Evolutionary conservation across 176 grass and related monocot genomes (phyloP), one percentile per base, ranked within the genome.

Genomic region (Panicum miliaceum): DNA sequence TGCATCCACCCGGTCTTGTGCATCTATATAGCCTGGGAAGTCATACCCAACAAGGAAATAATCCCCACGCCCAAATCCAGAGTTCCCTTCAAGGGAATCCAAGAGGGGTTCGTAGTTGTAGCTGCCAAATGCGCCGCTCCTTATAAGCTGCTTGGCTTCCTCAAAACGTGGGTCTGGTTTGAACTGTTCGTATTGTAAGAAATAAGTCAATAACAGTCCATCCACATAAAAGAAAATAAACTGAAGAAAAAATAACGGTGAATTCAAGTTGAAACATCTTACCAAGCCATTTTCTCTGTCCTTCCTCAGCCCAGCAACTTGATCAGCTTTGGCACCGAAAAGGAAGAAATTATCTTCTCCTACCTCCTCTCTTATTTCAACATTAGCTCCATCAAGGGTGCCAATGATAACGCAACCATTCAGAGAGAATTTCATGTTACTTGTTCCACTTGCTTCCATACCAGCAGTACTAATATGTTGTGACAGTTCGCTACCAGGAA

Each of bases 31-130:
- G 84, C 93, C 84, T 85, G 97, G 86, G 78, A 99, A 99, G 90
- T 99, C 97, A 82, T 91, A 85, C 53, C 97, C 97, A 88, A 99
- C 97, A 61, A 99, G 93, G 74, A 99, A 99, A 91, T 99, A 99
- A 43, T 99, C 97, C 54, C 93, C 97, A 88, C 91, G 89, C 8
- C 97, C 97, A 86, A 92, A 99, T 83, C 97, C 92, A 74, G 92
- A 92, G 74, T 97, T 86, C 77, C 93, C 93, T 93, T 99, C 97
- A 68, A 96, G 81, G 32, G 93, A 99, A 90, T 91, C 91, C 81
- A 99, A 90, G 79, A 99, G 97, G 80, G 93, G 89, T 29, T 54
- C 76, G 73, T 99, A 96, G 84, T 99, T 81, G 56, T 94, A 99
- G 27, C 83, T 87, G 60, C 97, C 97, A 86, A 99, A 99, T 66